phyloP scores from a whole-genome alignment of 2,329 filamentous ascomycete genomes.

The Sporothrix variecibatus region DNA sequence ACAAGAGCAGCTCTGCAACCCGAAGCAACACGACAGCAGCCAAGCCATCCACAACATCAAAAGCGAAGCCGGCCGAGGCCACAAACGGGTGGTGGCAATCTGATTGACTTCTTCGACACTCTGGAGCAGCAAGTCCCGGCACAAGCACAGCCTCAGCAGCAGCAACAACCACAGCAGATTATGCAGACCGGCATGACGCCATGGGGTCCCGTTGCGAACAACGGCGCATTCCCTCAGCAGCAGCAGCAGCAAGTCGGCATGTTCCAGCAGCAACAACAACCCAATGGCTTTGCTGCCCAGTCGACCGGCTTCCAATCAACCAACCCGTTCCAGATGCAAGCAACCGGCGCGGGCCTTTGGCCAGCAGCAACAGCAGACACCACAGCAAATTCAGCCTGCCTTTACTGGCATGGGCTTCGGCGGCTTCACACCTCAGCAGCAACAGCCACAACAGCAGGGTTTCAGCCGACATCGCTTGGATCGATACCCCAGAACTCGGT shows the following conservation, averaged over 20 bases:
- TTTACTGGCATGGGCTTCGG: slow-evolving; percentile 78
- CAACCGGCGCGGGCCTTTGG: slow-evolving; percentile 38
- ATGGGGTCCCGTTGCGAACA: slow-evolving; percentile 40
- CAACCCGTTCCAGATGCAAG: slow-evolving; percentile 47
- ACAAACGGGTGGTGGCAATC: slow-evolving; percentile 67
- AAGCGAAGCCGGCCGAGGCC: slow-evolving; percentile 48
- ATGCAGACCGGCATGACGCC: slow-evolving; percentile 41
- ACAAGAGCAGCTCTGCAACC: background rate
- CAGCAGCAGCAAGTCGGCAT: slow-evolving; percentile 39
- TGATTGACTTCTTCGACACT: slow-evolving; percentile 93
- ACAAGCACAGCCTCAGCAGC: slow-evolving; percentile 44
- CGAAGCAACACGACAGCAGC: slow-evolving; percentile 43
- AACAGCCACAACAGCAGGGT: slow-evolving; percentile 45
- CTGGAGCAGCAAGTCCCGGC: slow-evolving; percentile 84
- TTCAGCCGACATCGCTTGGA: slow-evolving; percentile 57
- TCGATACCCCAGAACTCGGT: slow-evolving; percentile 61
- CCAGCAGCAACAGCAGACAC: slow-evolving; percentile 35
- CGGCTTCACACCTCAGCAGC: slow-evolving; percentile 68
- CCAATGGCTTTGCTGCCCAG: slow-evolving; percentile 41
- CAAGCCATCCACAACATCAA: slow-evolving; percentile 33
- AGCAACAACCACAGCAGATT: slow-evolving; percentile 24
- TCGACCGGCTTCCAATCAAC: slow-evolving; percentile 45
- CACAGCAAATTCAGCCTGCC: slow-evolving; percentile 48
- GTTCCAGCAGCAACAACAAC: slow-evolving; percentile 39
- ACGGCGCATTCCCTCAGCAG: slow-evolving; percentile 36